Percentiles rank a stretch among this genome's conserved stretches.
phyloP scores from a whole-genome alignment of 2,329 filamentous ascomycete genomes.

The Aspergillus sp. region DNA sequence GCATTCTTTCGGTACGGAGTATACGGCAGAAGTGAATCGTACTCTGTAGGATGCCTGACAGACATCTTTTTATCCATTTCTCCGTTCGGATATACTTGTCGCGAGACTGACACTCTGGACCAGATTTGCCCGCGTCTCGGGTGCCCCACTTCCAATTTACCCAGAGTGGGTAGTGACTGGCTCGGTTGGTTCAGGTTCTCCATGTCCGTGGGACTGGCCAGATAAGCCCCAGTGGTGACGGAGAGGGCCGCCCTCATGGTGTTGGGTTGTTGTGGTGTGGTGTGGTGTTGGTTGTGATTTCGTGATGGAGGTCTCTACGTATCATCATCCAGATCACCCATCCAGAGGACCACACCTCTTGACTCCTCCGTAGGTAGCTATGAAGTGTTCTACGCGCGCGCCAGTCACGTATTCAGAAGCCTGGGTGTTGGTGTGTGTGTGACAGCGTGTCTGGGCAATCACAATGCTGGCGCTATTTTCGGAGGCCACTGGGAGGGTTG shows the following conservation, averaged over 20 bases:
- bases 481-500: background rate
- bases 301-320: too few species aligned
- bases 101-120: background rate
- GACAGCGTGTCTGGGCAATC: slow-evolving; percentile 4
- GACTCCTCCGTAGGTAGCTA: too few species aligned
- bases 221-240: slow-evolving; percentile 13
- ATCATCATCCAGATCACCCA: too few species aligned
- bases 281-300: too few species aligned
- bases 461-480: slow-evolving; percentile 7
- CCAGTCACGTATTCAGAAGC: background rate
- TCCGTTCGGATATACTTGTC: too few species aligned
- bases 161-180: slow-evolving; percentile 10
- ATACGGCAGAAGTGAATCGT: too few species aligned
- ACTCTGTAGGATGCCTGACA: too few species aligned
- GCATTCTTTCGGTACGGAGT: too few species aligned
- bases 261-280: too few species aligned
- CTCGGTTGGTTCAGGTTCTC: slow-evolving; percentile 10
- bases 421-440: background rate
- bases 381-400: slow-evolving; percentile 5
- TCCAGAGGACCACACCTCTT: too few species aligned
- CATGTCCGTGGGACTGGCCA: slow-evolving; percentile 15
- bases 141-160: slow-evolving; percentile 13
- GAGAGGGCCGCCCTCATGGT: too few species aligned
- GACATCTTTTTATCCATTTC: too few species aligned
- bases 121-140: background rate